Evolutionary conservation across 1,284 basidiomycete genomes (phyloP).

Genomic region (Microbotryum lychnidis-dioicae): DNA sequence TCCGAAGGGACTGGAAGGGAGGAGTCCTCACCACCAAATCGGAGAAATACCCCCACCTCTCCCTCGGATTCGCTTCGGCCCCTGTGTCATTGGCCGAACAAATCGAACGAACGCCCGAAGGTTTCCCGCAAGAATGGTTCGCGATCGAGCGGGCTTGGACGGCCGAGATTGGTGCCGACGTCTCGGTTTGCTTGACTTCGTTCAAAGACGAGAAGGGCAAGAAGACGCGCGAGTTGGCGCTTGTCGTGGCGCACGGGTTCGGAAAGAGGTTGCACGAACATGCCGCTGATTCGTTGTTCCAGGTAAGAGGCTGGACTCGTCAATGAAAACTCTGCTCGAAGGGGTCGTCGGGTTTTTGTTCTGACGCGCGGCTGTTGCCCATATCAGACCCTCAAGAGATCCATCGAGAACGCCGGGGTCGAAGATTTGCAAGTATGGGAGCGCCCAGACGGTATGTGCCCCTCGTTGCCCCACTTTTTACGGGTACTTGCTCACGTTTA

Average conservation of each 20-base stretch:
- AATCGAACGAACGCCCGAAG: conserved; percentile 34
- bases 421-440: conserved; percentile 24
- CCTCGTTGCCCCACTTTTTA: conserved; percentile 16
- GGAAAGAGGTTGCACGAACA: not conserved
- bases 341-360: not conserved
- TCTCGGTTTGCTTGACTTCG: conserved; percentile 30
- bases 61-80: conserved; percentile 39
- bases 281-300: not conserved
- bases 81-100: conserved; percentile 39
- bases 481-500: no score
- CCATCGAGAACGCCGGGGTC: conserved; percentile 20
- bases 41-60: conserved; percentile 33
- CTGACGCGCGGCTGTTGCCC: conserved; percentile 19
- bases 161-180: conserved; percentile 32
- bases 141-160: conserved; percentile 32
- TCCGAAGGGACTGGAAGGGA: conserved; percentile 41
- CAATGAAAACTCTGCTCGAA: conserved; percentile 1
- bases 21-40: conserved; percentile 35
- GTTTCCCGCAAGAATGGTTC: conserved; percentile 36
- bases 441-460: conserved; percentile 28
- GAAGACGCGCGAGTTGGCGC: conserved; percentile 29
- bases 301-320: not conserved
- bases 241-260: conserved; percentile 34
- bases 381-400: conserved; percentile 9
- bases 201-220: conserved; percentile 17